These are phyloP conservation scores for Sisymbrium irio DNA, from an alignment of 345 rosid species.

Conservation along the genomic window DNA sequence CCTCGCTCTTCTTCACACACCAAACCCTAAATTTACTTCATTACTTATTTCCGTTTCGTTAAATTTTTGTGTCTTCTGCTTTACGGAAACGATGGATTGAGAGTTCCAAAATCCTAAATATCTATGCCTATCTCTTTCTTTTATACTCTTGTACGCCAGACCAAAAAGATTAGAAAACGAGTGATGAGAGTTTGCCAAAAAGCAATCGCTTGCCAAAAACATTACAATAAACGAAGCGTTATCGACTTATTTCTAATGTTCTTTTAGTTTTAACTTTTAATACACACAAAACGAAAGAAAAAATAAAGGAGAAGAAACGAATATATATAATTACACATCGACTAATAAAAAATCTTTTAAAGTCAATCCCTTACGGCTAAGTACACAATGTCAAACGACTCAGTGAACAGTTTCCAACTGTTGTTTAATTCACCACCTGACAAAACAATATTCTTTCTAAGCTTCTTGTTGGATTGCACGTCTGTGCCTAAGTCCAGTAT, in stretches of 20 bases:
- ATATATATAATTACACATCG: constrained; percentile 30
- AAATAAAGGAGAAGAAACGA: not conserved
- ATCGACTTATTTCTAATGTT: not conserved
- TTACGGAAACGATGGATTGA: not conserved
- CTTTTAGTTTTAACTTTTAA: not conserved
- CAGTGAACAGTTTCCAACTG: not conserved
- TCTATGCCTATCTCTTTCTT: not conserved
- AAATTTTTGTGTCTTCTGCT: not conserved
- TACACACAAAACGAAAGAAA: not conserved
- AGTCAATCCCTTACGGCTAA: constrained; percentile 9
- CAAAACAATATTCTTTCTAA: constrained; percentile 11
- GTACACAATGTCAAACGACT: constrained; percentile 16
- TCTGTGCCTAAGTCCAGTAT: constrained; percentile 60
- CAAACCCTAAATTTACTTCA: not conserved
- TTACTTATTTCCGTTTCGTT: not conserved
- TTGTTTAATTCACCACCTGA: not conserved
- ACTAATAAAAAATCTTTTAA: constrained; percentile 6
- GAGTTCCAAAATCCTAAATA: not conserved
- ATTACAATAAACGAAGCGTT: not conserved
- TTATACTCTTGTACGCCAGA: not conserved
- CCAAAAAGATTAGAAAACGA: not conserved
- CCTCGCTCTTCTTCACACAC: not conserved
- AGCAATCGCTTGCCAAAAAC: not conserved
- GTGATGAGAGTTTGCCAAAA: not conserved
- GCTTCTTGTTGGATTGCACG: constrained; percentile 43